A percentile compares a stretch with the other conserved stretches of the same genome.
Evolutionary conservation across 805 yeast species (phyloP).

Genomic region (Schizosaccharomyces osmophilus): DNA sequence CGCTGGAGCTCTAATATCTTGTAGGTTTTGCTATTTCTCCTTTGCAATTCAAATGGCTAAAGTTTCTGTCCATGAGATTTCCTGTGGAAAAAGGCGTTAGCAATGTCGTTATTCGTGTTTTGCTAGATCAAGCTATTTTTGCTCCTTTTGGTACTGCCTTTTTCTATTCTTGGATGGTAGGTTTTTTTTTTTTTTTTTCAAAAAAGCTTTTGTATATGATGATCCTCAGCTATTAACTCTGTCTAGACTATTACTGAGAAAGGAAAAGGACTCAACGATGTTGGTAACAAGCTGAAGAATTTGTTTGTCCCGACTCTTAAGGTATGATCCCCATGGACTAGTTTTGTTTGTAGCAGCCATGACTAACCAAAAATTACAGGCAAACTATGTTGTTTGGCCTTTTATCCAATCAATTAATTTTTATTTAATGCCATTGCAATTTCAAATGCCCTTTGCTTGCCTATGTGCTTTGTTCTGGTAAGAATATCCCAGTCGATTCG

Average conservation of each 20-base stretch:
- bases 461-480: background rate
- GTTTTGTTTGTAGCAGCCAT: no score
- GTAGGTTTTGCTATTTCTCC: conserved; percentile 1
- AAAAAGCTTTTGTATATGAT: background rate
- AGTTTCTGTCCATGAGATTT: background rate
- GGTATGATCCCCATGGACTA: background rate
- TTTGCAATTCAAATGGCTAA: background rate
- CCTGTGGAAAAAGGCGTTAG: background rate
- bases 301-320: background rate
- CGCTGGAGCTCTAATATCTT: background rate
- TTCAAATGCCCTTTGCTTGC: background rate
- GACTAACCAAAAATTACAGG: background rate
- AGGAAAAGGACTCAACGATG: background rate
- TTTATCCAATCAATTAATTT: background rate
- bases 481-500: background rate
- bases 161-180: background rate
- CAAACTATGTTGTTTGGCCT: background rate
- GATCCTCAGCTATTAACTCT: background rate
- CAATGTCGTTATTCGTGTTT: background rate
- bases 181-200: background rate
- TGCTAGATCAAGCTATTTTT: background rate
- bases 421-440: conserved; percentile 1
- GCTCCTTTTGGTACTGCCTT: conserved; percentile 1
- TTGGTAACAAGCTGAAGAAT: background rate
- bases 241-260: background rate